These are phyloP conservation scores for Corinectria fuckeliana DNA, from an alignment of 2,329 filamentous ascomycete genomes.

Conservation along the genomic window DNA sequence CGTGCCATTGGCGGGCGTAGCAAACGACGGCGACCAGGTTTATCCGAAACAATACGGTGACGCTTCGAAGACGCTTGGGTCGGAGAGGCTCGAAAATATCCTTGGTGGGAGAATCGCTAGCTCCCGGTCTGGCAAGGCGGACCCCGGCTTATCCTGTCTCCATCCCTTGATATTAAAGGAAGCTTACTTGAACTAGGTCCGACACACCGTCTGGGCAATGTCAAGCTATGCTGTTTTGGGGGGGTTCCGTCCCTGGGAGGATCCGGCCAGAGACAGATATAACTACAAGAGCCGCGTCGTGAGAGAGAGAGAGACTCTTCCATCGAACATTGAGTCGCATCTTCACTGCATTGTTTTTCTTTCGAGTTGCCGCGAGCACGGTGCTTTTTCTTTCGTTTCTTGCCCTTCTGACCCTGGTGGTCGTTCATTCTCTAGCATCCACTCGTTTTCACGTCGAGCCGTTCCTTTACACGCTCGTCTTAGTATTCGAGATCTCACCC, in stretches of 20 bases:
- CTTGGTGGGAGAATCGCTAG: slow-evolving; percentile 13
- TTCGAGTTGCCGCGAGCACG: slow-evolving; percentile 14
- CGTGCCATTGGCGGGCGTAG: slow-evolving; percentile 23
- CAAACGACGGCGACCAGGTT: not conserved
- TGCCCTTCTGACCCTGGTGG: slow-evolving; percentile 28
- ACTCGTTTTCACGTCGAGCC: slow-evolving; percentile 6
- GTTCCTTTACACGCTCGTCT: slow-evolving; percentile 2
- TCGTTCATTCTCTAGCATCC: slow-evolving; percentile 23
- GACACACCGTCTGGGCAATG: not conserved
- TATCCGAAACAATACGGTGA: slow-evolving; percentile 5
- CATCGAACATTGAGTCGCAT: slow-evolving; percentile 14
- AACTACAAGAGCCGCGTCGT: not conserved
- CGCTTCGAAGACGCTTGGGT: not conserved
- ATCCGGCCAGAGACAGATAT: slow-evolving; percentile 7
- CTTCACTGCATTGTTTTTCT: slow-evolving; percentile 19
- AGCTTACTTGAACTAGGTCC: slow-evolving; percentile 1
- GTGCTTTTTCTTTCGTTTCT: slow-evolving; percentile 10
- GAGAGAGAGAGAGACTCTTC: not conserved
- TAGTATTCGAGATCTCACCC: not conserved
- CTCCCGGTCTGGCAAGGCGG: not conserved
- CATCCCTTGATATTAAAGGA: slow-evolving; percentile 29
- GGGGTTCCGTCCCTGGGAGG: not conserved
- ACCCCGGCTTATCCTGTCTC: slow-evolving; percentile 2
- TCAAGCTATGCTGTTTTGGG: not conserved
- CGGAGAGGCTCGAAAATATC: slow-evolving; percentile 1